Base-by-base conservation (phyloP, 768 basidiomycete species). In the Hysterangium stoloniferum region DNA sequence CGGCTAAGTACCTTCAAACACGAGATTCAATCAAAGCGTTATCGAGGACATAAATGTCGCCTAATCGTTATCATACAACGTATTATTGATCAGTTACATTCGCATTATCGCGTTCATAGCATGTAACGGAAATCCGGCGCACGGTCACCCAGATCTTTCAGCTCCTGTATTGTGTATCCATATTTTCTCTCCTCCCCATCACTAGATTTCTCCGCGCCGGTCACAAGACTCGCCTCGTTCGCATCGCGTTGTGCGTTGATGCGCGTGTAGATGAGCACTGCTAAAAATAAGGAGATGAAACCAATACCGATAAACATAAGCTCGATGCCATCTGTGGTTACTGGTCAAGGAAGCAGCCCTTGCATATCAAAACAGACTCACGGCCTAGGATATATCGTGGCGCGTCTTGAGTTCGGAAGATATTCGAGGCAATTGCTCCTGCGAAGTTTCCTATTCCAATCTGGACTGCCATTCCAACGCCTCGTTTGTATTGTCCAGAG, bases 291-390 rank as follows among this genome's bases (percentile, higher is more conserved):
- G 25, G 63, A 59, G 6, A 83, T 67, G 57, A 83, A 66, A 0
- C 83, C 82, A 28, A 86, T 79, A 3, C 76, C 77, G 17, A 84
- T 71, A 52, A 84, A 82, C 79, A 81, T 81, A 19, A 85, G 66
- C 61, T 82, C 81, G 12, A 82, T 44, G 1, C 67, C 79, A 57
- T 84, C 82, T 83, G 40, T 15, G 8, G 44, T 31, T 22, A 32
- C 11, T 45, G 17, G 33, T 9, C 33, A 20, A 4, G 3, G 15
- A 31, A 28, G n/a, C 9, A 11, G 33, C 33, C 9, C 15, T 11
- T 7, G 8, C 13, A 33, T 3, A 27, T 5, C 6, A n/a, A 31
- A 13, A 15, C 28, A 32, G 19, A 54, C 53, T 29, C 32, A 84
- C 84, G 78, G 20, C 84, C 84, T 36, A 82, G 57, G 33, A 77